phyloP scores from a whole-genome alignment of 345 rosid species.

The Kandelia obovata region DNA sequence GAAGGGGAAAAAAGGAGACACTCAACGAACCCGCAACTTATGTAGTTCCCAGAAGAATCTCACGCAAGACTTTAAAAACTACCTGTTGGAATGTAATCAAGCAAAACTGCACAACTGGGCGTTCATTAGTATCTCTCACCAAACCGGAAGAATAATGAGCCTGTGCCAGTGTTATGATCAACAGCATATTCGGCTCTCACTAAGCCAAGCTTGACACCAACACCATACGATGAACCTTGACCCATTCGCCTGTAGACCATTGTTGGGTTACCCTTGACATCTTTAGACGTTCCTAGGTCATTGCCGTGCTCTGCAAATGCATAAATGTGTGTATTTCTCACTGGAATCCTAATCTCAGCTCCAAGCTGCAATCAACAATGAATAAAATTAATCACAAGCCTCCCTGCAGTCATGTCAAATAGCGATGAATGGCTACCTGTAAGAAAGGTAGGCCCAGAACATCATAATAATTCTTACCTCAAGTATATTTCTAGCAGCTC shows the following conservation, averaged over 20 bases:
- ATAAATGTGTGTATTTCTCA: constrained; percentile 74
- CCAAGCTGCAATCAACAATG: constrained; percentile 57
- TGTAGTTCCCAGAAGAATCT: too few species aligned
- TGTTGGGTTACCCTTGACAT: constrained; percentile 96
- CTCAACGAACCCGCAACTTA: too few species aligned
- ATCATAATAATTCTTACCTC: constrained; percentile 50
- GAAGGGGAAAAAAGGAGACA: too few species aligned
- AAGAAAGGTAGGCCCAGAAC: too few species aligned
- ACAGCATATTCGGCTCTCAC: constrained; percentile 95
- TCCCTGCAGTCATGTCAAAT: too few species aligned
- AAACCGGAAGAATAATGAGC: constrained; percentile 87
- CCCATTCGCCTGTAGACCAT: constrained; percentile 91
- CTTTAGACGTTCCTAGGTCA: constrained; percentile 91
- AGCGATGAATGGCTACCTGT: too few species aligned
- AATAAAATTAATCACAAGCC: constrained; percentile 3
- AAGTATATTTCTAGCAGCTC: constrained; percentile 35
- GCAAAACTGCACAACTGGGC: too few species aligned
- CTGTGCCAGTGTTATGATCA: constrained; percentile 86
- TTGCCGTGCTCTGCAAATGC: constrained; percentile 96
- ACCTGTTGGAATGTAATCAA: too few species aligned
- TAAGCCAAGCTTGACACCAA: constrained; percentile 79
- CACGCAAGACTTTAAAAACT: too few species aligned
- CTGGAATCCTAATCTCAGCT: constrained; percentile 88
- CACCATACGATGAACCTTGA: constrained; percentile 88
- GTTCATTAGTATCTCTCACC: constrained; percentile 77